phyloP scores from a whole-genome alignment of 2,329 filamentous ascomycete species.

The Phyllosticta citribraziliensis region DNA sequence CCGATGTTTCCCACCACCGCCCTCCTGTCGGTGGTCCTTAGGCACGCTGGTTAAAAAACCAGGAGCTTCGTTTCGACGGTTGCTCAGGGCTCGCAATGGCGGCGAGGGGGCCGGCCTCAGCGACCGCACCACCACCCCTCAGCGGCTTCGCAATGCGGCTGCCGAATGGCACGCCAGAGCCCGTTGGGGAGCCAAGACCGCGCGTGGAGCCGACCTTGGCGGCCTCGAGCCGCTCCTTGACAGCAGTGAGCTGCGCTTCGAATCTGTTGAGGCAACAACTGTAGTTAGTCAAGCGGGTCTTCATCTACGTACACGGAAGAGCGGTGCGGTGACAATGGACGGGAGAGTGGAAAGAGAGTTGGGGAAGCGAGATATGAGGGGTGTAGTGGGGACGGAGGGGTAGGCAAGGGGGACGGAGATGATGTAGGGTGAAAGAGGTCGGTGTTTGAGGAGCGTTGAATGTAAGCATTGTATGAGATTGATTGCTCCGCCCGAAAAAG shows the following conservation, averaged over 20 bases:
- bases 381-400: neutral
- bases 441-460: constrained; percentile 4
- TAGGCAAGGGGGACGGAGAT: constrained; percentile 4
- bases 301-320: constrained; percentile 7
- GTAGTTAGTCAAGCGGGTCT: constrained; percentile 10
- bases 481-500: constrained; percentile 9
- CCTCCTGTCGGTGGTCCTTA: constrained; percentile 11
- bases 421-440: neutral
- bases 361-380: neutral
- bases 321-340: constrained; percentile 1
- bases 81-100: constrained; percentile 34
- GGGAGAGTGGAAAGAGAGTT: constrained; percentile 6
- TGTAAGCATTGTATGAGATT: constrained; percentile 9
- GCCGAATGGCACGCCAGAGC: constrained; percentile 59
- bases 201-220: constrained; percentile 87
- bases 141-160: constrained; percentile 56
- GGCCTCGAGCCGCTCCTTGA: constrained; percentile 94
- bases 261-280: constrained; percentile 52
- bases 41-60: constrained; percentile 58
- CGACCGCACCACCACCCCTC: constrained; percentile 41
- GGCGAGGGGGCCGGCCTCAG: constrained; percentile 31
- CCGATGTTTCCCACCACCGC: constrained; percentile 6
- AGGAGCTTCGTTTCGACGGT: constrained; percentile 55
- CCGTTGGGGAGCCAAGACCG: constrained; percentile 59
- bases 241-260: constrained; percentile 89